phyloP scores from a whole-genome alignment of 2,329 filamentous ascomycete species.

The Fusarium brevicatenulatum region DNA sequence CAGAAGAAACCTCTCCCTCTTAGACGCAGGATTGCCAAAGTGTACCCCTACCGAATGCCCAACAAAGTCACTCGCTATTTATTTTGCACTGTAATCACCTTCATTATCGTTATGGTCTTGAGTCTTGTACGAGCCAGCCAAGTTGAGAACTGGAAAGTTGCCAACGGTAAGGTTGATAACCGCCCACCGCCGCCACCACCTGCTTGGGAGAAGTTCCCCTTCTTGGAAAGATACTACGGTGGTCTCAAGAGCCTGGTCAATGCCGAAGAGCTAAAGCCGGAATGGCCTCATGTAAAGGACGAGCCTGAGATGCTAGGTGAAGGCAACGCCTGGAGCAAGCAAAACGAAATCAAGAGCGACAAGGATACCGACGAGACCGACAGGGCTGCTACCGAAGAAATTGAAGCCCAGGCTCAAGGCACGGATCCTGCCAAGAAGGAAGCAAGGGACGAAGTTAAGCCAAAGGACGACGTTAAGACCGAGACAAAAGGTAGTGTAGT shows the following conservation, averaged over 20 bases:
- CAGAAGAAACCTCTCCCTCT: slow-evolving; percentile 34
- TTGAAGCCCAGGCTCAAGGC: slow-evolving; percentile 19
- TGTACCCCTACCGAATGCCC: slow-evolving; percentile 71
- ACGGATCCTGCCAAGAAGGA: slow-evolving; percentile 9
- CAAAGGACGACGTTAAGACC: slow-evolving; percentile 10
- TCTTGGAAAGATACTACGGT: slow-evolving; percentile 89
- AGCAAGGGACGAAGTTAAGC: slow-evolving; percentile 5
- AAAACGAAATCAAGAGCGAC: slow-evolving; percentile 26
- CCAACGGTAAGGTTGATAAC: slow-evolving; percentile 59
- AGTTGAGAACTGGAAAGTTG: slow-evolving; percentile 71
- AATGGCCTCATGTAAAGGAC: slow-evolving; percentile 78
- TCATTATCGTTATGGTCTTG: slow-evolving; percentile 80
- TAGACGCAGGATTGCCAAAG: slow-evolving; percentile 32
- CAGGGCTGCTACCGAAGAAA: slow-evolving; percentile 30
- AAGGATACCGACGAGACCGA: slow-evolving; percentile 33
- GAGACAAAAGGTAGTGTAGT: slow-evolving; percentile 6
- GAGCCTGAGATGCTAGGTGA: slow-evolving; percentile 55
- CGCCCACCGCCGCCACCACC: slow-evolving; percentile 70
- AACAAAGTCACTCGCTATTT: slow-evolving; percentile 81
- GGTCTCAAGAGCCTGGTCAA: slow-evolving; percentile 79
- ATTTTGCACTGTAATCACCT: slow-evolving; percentile 74
- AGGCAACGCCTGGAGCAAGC: slow-evolving; percentile 29
- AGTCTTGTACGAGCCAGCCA: slow-evolving; percentile 79
- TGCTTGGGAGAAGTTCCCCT: slow-evolving; percentile 85
- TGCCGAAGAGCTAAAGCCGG: slow-evolving; percentile 73